Base-by-base conservation (phyloP, 2,329 filamentous ascomycete species). In the Neofusicoccum umdonicola region DNA sequence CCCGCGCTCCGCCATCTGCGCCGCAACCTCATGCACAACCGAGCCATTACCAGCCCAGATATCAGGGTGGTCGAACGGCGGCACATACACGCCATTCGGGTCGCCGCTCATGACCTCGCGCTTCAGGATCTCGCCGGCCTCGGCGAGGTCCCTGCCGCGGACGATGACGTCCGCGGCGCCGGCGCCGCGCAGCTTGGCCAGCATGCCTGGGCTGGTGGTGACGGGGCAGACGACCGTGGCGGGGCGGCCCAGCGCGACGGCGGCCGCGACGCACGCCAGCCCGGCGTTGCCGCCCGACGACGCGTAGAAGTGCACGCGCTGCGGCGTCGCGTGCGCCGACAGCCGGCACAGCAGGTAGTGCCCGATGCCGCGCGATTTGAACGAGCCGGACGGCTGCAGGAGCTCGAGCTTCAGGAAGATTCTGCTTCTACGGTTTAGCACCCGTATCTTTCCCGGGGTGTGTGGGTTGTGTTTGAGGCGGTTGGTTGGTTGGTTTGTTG, bases 361-460 rank as follows among this genome's bases (percentile, higher is more conserved):
- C 57, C 91, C 90, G 67, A 94, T 86, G 35, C 90, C 91, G 69
- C 80, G 71, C 52, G 90, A 93, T 77, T 96, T 95, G 86, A 96
- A 96, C 44, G 90, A 93, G 68, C 90, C 90, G 22, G 89, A 90
- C 4, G 92, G 92, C 73, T 96, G 92, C 63, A 93, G 85, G 74
- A 90, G 91, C 71, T 96, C 92, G 67, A 95, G 86, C 77, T 96
- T 96, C 72, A 96, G 87, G 76, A 90, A 91, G 76, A 96, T 87
- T 79, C 90, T 88, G 81, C 90, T 83, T 60, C 56, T 60, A 37
- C 56, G 56, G 42, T 60, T 60, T 60, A 60, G 56, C 37, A 60
- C 56, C 56, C 15, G 56, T 47, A 47, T 60, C 41, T 60, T 3
- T 11, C 13, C 3, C 3, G 22, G 19, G 39, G 9, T 35, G 9